Percentiles rank a stretch among this genome's conserved stretches.
Evolutionary conservation across 305 asterid species (phyloP).

Genomic region (Withania somnifera): DNA sequence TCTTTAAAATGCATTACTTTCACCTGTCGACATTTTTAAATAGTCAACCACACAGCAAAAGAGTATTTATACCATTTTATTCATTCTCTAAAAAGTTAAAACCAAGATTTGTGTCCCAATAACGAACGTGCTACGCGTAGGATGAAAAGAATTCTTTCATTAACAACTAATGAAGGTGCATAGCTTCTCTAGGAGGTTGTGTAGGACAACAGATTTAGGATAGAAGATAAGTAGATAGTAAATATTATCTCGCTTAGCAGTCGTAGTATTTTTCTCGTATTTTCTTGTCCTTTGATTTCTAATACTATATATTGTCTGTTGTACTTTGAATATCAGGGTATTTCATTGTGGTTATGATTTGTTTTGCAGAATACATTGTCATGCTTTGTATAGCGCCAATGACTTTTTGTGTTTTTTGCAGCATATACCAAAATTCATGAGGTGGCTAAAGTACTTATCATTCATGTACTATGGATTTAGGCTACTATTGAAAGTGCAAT

Average conservation of each 20-base stretch:
- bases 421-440: conserved; percentile 82
- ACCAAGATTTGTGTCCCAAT: background rate
- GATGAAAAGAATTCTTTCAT: background rate
- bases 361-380: background rate
- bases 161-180: background rate
- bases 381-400: background rate
- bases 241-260: background rate
- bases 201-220: too few relatives aligned
- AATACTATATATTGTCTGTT: background rate
- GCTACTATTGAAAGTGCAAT: conserved; percentile 81
- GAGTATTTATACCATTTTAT: background rate
- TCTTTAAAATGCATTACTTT: background rate
- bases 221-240: background rate
- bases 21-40: background rate
- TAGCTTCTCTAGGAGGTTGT: background rate
- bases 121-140: background rate
- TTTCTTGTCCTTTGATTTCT: background rate
- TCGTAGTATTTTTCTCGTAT: background rate
- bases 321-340: background rate
- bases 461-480: conserved; percentile 88
- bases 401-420: conserved; percentile 14
- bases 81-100: background rate
- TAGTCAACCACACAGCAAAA: background rate
- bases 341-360: background rate
- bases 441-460: conserved; percentile 78